Evolutionary conservation across 2,329 filamentous ascomycete species (phyloP).

Genomic region (Colletotrichum horii): DNA sequence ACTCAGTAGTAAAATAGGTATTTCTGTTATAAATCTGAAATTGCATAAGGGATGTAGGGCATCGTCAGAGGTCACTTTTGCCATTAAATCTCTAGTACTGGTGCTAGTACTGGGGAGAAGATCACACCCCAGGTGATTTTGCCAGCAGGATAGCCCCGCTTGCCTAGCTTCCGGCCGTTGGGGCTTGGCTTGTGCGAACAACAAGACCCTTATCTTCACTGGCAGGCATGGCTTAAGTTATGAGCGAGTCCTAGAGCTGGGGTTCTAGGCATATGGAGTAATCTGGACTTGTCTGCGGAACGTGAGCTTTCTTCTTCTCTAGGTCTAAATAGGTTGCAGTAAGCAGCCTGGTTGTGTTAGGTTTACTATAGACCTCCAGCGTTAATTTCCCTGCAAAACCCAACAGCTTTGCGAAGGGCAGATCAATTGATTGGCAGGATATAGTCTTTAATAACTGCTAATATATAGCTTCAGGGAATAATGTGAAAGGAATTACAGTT

Average conservation of each 20-base stretch:
- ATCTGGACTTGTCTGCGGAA: neutral
- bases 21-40: too few relatives aligned
- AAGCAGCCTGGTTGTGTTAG: neutral
- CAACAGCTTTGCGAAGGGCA: neutral
- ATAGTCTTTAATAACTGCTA: neutral
- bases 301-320: neutral
- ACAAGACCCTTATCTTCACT: neutral
- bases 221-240: neutral
- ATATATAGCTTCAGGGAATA: neutral
- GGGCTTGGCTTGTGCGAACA: neutral
- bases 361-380: neutral
- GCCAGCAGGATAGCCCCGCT: neutral
- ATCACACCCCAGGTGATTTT: neutral
- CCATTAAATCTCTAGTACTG: too few relatives aligned
- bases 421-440: neutral
- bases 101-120: too few relatives aligned
- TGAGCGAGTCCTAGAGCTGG: neutral
- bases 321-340: neutral
- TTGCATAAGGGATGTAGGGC: too few relatives aligned
- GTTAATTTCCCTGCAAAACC: neutral
- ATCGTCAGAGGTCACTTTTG: too few relatives aligned
- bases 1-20: too few relatives aligned
- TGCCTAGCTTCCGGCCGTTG: neutral
- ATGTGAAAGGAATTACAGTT: neutral
- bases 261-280: neutral